Percentiles rank a stretch among this genome's conserved stretches.
phyloP scores from a whole-genome alignment of 257 asterid genomes.

The Plectranthus barbatus region DNA sequence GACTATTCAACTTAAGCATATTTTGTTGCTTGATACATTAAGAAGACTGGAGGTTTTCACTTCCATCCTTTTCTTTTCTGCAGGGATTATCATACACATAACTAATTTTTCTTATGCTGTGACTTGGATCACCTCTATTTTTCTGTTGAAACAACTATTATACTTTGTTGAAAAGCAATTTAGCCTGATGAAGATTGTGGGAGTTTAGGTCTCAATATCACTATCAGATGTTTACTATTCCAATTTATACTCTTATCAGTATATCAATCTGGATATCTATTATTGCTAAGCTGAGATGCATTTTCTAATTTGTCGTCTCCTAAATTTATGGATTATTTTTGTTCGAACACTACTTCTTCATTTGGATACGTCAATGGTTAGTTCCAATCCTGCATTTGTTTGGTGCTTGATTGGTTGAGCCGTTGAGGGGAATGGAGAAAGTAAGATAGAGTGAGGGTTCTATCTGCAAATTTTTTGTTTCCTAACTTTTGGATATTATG shows the following conservation, averaged over 20 bases:
- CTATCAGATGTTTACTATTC: background rate
- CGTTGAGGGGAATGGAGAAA: background rate
- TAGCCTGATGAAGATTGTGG: too few species aligned
- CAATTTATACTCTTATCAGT: background rate
- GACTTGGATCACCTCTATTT: conserved; percentile 3
- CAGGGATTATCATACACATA: background rate
- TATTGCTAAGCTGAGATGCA: background rate
- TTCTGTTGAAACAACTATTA: background rate
- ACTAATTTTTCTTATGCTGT: background rate
- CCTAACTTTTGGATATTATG: too few species aligned
- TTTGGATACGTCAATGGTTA: background rate
- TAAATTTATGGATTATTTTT: background rate
- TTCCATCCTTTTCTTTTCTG: conserved; percentile 10
- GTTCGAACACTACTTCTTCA: conserved; percentile 1
- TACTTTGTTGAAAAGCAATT: too few species aligned
- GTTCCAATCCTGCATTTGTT: background rate
- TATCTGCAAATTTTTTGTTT: background rate
- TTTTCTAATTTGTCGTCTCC: background rate
- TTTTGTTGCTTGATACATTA: conserved; percentile 76
- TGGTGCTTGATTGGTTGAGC: background rate
- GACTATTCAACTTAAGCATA: conserved; percentile 79
- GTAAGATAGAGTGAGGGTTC: background rate
- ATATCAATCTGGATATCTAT: background rate
- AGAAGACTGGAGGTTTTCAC: conserved; percentile 78
- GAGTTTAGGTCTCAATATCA: too few species aligned